phyloP scores from a whole-genome alignment of 169 alveolate species.

The Plasmodium vivax region DNA sequence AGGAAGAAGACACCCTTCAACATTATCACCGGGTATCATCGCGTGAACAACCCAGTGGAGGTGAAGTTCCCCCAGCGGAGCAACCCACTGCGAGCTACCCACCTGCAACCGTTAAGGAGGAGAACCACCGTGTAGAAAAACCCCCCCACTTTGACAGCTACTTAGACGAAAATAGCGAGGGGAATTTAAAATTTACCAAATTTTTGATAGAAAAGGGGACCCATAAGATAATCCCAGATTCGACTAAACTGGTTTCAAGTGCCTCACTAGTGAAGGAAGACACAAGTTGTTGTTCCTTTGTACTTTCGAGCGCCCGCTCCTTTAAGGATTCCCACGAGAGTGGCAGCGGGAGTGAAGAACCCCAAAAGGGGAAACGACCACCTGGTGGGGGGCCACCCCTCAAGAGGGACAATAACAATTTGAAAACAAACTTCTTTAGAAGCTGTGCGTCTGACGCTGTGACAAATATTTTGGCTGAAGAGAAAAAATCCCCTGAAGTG shows the following conservation, averaged over 20 bases:
- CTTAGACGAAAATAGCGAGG: not conserved
- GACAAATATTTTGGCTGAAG: not conserved
- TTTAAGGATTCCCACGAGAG: not conserved
- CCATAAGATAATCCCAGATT: not conserved
- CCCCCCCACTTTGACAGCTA: not conserved
- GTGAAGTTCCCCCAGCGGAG: not conserved
- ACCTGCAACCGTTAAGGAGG: not conserved
- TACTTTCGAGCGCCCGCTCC: not conserved
- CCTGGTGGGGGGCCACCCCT: not conserved
- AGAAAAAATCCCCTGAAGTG: not conserved
- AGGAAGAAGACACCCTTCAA: not conserved
- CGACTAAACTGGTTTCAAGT: not conserved
- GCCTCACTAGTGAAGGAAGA: not conserved
- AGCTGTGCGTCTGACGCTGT: not conserved
- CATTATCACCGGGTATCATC: not conserved
- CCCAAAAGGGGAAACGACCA: not conserved
- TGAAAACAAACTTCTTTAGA: not conserved
- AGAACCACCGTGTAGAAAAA: not conserved
- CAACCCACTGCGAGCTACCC: not conserved
- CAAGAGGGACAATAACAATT: not conserved
- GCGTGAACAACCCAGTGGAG: not conserved
- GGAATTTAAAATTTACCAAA: not conserved
- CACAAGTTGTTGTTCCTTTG: not conserved
- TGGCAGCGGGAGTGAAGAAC: not conserved
- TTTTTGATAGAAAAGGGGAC: not conserved